Evolutionary conservation across 2,329 filamentous ascomycete genomes (phyloP).

Genomic region (Plectosphaerella plurivora): DNA sequence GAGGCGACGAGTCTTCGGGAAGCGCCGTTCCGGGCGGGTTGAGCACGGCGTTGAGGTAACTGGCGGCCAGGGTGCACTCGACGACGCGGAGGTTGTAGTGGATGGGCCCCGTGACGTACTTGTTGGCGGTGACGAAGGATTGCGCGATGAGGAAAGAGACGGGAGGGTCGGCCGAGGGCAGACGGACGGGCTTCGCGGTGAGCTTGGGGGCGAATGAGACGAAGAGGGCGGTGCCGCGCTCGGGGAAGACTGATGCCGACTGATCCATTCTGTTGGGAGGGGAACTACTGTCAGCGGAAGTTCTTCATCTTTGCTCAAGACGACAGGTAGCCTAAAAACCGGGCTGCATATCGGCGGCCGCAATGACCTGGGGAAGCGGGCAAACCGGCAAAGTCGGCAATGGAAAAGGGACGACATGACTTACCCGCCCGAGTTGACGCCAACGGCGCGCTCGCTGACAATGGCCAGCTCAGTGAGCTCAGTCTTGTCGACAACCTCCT

Average conservation of each 20-base stretch:
- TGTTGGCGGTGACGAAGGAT: conserved; percentile 90
- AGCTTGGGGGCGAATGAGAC: conserved; percentile 84
- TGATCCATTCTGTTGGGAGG: conserved; percentile 76
- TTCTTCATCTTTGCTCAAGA: background rate
- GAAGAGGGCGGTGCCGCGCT: conserved; percentile 80
- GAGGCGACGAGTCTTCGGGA: conserved; percentile 72
- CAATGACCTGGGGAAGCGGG: no score
- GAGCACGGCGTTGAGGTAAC: conserved; percentile 55
- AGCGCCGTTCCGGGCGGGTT: conserved; percentile 56
- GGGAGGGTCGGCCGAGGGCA: conserved; percentile 77
- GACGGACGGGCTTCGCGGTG: conserved; percentile 69
- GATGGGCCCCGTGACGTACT: conserved; percentile 86
- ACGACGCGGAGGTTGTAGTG: conserved; percentile 97
- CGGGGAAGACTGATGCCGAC: conserved; percentile 88
- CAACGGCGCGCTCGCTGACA: conserved; percentile 88
- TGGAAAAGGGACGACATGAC: conserved; percentile 17
- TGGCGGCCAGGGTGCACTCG: conserved; percentile 86
- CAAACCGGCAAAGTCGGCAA: background rate
- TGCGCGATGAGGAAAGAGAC: conserved; percentile 92
- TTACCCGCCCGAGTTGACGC: conserved; percentile 92
- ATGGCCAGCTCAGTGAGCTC: conserved; percentile 90
- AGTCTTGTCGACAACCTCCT: conserved; percentile 77
- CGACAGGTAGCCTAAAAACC: no score
- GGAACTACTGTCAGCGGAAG: background rate
- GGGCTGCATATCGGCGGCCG: no score